phyloP scores from a whole-genome alignment of 805 yeast genomes.

The Nakazawaea ernobii region DNA sequence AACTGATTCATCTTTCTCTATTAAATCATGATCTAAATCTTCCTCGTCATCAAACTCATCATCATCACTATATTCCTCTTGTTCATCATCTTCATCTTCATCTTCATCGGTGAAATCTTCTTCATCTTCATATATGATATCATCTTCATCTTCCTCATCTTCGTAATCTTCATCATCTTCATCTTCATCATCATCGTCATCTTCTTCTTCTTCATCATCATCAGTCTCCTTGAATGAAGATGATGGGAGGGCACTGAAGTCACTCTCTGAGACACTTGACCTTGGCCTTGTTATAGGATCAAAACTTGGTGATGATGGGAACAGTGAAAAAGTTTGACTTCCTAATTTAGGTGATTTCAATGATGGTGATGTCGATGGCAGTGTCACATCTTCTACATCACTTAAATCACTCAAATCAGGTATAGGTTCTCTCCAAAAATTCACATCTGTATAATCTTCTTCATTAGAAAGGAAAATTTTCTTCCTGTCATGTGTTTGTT shows the following conservation, averaged over 20 bases:
- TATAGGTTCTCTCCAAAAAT: conserved; percentile 87
- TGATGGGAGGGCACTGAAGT: conserved; percentile 9
- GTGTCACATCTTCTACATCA: conserved; percentile 36
- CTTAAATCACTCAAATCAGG: conserved; percentile 54
- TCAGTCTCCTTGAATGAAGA: conserved; percentile 28
- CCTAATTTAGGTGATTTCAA: conserved; percentile 11
- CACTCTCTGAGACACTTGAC: conserved; percentile 8
- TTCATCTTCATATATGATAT: conserved; percentile 19
- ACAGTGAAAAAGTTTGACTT: conserved; percentile 7
- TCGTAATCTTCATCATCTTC: conserved; percentile 24
- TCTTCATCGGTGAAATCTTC: conserved; percentile 22
- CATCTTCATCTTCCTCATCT: conserved; percentile 24
- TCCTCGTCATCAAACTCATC: conserved; percentile 15
- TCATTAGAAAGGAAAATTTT: conserved; percentile 29
- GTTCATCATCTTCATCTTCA: conserved; percentile 22
- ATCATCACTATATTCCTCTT: conserved; percentile 15
- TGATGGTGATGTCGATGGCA: neutral
- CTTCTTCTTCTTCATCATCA: conserved; percentile 20
- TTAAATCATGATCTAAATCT: conserved; percentile 11
- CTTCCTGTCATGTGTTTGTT: conserved; percentile 9
- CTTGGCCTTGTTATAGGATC: neutral
- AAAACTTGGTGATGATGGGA: conserved; percentile 2
- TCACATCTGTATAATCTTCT: conserved; percentile 76
- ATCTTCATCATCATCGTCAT: conserved; percentile 24
- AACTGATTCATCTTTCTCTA: neutral